Base-by-base conservation (phyloP, 352 stramenopile species). In the Globisporangium middletonii region DNA sequence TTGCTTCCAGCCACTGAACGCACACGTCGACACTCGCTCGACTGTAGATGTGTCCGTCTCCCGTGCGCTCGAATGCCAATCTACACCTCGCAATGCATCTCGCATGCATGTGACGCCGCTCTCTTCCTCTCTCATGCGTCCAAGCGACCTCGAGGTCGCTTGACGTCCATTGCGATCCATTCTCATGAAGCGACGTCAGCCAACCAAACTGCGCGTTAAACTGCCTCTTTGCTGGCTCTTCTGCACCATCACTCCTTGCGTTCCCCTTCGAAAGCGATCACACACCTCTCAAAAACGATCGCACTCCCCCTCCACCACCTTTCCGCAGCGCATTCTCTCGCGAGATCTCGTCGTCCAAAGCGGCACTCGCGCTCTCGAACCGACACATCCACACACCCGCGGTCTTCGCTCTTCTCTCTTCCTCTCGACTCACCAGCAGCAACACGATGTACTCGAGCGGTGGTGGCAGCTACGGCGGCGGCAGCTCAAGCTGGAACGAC, bases 391-490 rank as follows among this genome's bases (percentile, higher is more conserved):
- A 15, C 53, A 35, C 55, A 51, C 27, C 26, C 46, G 28, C 16
- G 16, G 16, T 49, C 28, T 54, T 42, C 23, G 18, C 16, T 44
- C 35, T 18, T 44, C 49, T 59, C 50, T 53, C 26, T 59, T 13
- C 30, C 53, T 33, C 48, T 42, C 53, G 55, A 27, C 57, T 28
- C 27, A 49, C 16, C 55, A 48, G 18, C 35, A 41, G n/a, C 50
- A 38, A 53, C 46, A 71, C n/a, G 27, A 88, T 88, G 78, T 88
- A 87, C 75, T 73, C 77, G 50, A 73, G 76, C 65, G 46, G 68
- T 41, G 47, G 63, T 62, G 56, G 63, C 48, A 50, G 64, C 15
- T 47, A 62, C 49, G 64, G 69, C 59, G 57, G 55, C 38, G 47
- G 55, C 41, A 47, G 49, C 58, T 60, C 47, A 33, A 76, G 68